Evolutionary conservation across 371 early-diverging fungal genomes (phyloP).

Genomic region (Circinella umbellata): DNA sequence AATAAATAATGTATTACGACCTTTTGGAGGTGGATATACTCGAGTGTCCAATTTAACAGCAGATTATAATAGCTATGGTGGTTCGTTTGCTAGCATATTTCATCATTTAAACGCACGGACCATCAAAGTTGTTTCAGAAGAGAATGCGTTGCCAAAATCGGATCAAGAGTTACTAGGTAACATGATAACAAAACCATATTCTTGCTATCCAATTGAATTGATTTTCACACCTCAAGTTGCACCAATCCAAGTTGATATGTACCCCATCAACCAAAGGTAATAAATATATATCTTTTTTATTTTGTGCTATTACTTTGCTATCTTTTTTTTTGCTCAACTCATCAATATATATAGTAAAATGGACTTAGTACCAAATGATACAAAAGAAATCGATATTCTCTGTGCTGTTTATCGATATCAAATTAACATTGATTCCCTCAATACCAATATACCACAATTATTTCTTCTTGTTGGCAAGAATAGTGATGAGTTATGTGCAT

Average conservation of each 20-base stretch:
- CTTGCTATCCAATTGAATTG: background rate
- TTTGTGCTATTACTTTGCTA: no score
- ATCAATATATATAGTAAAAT: no score
- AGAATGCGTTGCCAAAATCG: background rate
- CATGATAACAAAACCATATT: background rate
- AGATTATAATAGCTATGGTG: conserved; percentile 1
- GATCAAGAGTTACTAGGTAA: background rate
- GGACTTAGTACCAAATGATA: background rate
- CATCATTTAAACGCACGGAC: background rate
- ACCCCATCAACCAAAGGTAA: conserved; percentile 1
- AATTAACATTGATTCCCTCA: background rate
- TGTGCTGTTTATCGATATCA: background rate
- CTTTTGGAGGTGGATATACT: conserved; percentile 7
- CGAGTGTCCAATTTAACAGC: background rate
- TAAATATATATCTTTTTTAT: background rate
- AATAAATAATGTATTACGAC: conserved; percentile 2
- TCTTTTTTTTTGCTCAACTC: no score
- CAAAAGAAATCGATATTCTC: background rate
- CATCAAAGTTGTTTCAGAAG: background rate
- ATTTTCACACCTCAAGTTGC: background rate
- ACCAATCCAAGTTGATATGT: background rate
- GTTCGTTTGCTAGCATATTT: conserved; percentile 9
- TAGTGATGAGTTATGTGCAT: background rate
- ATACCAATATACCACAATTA: background rate
- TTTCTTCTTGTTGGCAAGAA: background rate